These are phyloP conservation scores for Coriolopsis trogii DNA, from an alignment of 1,284 basidiomycete genomes.

Conservation along the genomic window DNA sequence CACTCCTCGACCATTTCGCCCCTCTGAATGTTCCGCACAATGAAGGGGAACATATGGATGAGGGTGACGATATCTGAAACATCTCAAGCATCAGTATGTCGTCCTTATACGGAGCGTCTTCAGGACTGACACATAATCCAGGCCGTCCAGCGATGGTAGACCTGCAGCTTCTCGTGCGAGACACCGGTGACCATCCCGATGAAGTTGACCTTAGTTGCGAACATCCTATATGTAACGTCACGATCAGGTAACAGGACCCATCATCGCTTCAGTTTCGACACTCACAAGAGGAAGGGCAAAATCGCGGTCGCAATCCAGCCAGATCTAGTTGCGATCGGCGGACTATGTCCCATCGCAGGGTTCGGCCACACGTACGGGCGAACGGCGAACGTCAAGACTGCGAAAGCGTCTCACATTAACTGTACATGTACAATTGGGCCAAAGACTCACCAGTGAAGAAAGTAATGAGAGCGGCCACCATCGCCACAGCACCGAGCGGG, in stretches of 20 bases:
- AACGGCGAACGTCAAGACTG: conserved; percentile 35
- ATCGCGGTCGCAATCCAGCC: conserved; percentile 40
- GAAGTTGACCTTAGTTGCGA: conserved; percentile 45
- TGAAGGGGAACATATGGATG: conserved; percentile 41
- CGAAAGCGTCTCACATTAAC: background rate
- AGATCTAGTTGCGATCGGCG: conserved; percentile 40
- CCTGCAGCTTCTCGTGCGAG: conserved; percentile 49
- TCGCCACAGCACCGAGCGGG: conserved; percentile 34
- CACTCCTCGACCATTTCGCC: conserved; percentile 29
- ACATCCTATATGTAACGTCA: conserved; percentile 26
- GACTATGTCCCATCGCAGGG: conserved; percentile 38
- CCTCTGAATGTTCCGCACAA: conserved; percentile 29
- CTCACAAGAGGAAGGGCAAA: conserved; percentile 40
- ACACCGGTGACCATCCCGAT: conserved; percentile 42
- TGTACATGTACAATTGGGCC: background rate
- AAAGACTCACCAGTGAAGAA: conserved; percentile 34
- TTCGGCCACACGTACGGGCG: conserved; percentile 41
- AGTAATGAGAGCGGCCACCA: conserved; percentile 33
- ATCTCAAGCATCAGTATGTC: background rate
- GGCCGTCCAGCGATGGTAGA: conserved; percentile 45
- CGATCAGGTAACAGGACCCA: background rate
- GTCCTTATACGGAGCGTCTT: conserved; percentile 8
- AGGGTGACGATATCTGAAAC: conserved; percentile 38
- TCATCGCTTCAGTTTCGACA: background rate
- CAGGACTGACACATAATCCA: conserved; percentile 37